A percentile compares a stretch with the other conserved stretches of the same genome.
Conservation (phyloP, 2,329 filamentous ascomycete genomes). For the Colletotrichum orbiculare region DNA sequence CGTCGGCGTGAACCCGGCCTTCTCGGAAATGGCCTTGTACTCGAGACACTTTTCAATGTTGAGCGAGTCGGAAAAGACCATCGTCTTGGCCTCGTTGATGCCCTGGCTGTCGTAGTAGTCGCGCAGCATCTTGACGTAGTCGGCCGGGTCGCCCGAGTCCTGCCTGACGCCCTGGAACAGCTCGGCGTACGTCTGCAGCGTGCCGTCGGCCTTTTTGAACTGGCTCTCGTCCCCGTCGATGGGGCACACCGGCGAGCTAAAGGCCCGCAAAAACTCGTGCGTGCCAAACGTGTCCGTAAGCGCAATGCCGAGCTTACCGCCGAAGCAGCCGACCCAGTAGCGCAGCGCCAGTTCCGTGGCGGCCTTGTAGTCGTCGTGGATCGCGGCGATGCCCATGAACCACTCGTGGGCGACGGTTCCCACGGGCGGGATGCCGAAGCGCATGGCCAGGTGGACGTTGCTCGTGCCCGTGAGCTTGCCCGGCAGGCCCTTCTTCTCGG, state of each 20-base stretch:
- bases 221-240: conserved; percentile 55
- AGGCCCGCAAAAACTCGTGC: conserved; percentile 85
- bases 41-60: conserved; percentile 91
- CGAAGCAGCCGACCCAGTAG: conserved; percentile 94
- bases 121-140: conserved; percentile 82
- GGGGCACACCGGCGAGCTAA: conserved; percentile 71
- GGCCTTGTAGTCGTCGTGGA: conserved; percentile 83
- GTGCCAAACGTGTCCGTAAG: conserved; percentile 98
- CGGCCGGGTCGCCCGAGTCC: conserved; percentile 86
- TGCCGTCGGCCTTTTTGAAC: conserved; percentile 51
- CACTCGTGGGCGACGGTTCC: conserved; percentile 96
- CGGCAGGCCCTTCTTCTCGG: conserved; percentile 68
- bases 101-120: conserved; percentile 82
- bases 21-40: conserved; percentile 87
- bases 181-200: conserved; percentile 77
- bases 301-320: conserved; percentile 84
- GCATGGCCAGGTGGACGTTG: conserved; percentile 97
- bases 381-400: conserved; percentile 98
- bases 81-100: conserved; percentile 83
- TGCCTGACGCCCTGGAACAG: conserved; percentile 87
- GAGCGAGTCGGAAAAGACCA: conserved; percentile 96
- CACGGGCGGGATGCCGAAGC: conserved; percentile 84
- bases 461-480: conserved; percentile 89
- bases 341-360: conserved; percentile 87
- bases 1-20: conserved; percentile 82